phyloP scores from a whole-genome alignment of 139 green algal genomes.

The Chlorella sp. region DNA sequence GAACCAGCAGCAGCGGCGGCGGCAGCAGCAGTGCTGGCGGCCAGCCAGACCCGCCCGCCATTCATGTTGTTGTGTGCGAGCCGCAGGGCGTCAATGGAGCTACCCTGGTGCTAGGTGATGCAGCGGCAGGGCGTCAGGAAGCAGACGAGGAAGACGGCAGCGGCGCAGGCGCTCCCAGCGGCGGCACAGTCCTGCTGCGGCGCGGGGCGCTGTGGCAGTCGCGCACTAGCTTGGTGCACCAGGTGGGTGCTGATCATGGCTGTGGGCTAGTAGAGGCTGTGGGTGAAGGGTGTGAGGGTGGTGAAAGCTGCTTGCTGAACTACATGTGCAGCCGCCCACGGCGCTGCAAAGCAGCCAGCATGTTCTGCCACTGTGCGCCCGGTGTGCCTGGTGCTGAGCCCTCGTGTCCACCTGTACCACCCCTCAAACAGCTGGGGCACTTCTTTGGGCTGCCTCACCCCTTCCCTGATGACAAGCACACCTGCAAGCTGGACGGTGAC shows the following conservation, averaged over 20 bases:
- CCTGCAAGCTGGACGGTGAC: constrained; percentile 42
- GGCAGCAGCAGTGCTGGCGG: background rate
- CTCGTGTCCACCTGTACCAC: background rate
- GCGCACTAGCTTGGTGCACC: constrained; percentile 41
- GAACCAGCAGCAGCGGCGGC: background rate
- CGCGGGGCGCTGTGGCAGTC: constrained; percentile 36
- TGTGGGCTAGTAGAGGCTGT: no score
- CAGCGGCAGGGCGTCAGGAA: no score
- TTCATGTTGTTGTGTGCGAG: constrained; percentile 48
- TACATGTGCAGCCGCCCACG: no score
- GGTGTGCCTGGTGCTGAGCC: no score
- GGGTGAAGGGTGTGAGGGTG: no score
- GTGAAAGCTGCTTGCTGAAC: no score
- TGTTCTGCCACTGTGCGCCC: no score
- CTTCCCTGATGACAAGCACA: constrained; percentile 32
- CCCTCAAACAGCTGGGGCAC: constrained; percentile 32
- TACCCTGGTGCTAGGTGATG: constrained; percentile 9
- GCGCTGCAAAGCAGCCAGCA: no score
- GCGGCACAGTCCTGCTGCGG: constrained; percentile 21
- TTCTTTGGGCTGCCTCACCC: constrained; percentile 46
- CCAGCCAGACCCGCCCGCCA: background rate
- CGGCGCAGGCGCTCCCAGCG: background rate
- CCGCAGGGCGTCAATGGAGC: constrained; percentile 31
- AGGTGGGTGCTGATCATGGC: no score
- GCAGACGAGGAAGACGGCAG: no score